Percentiles rank a stretch among this genome's conserved stretches.
These are phyloP conservation scores for Chondrus crispus DNA, from an alignment of 23 red algal species.

Conservation along the genomic window DNA sequence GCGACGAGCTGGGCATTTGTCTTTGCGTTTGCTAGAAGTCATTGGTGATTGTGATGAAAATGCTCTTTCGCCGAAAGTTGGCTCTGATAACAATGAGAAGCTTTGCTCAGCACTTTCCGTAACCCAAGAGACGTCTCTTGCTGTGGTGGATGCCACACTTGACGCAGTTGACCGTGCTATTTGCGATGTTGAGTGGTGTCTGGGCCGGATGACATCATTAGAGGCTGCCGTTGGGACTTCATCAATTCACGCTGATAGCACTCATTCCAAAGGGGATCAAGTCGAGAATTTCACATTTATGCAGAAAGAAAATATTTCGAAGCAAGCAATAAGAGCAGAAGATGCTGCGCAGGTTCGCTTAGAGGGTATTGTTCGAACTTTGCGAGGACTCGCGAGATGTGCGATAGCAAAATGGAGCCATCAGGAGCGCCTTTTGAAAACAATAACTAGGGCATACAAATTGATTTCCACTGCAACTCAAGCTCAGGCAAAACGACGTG, in stretches of 20 bases:
- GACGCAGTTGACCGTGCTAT: conserved; percentile 24
- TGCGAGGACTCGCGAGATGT: conserved; percentile 39
- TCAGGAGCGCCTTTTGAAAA: conserved; percentile 48
- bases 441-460: conserved; percentile 28
- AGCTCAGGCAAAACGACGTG: conserved; percentile 39
- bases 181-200: conserved; percentile 44
- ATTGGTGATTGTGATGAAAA: conserved; percentile 49
- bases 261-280: not conserved
- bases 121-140: conserved; percentile 23
- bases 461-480: conserved; percentile 7
- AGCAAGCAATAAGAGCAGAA: conserved; percentile 57
- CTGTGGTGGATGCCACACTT: conserved; percentile 30
- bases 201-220: conserved; percentile 29
- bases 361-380: conserved; percentile 20
- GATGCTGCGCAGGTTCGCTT: conserved; percentile 45
- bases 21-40: conserved; percentile 17
- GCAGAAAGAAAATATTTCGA: conserved; percentile 27
- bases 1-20: conserved; percentile 35
- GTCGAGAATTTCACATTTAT: not conserved
- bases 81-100: not conserved
- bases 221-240: not conserved
- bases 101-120: conserved; percentile 9
- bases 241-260: not conserved
- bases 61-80: conserved; percentile 7
- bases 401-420: conserved; percentile 51